These are phyloP conservation scores for Juncus effusus DNA, from an alignment of 176 grass and related monocot genomes.

Conservation along the genomic window DNA sequence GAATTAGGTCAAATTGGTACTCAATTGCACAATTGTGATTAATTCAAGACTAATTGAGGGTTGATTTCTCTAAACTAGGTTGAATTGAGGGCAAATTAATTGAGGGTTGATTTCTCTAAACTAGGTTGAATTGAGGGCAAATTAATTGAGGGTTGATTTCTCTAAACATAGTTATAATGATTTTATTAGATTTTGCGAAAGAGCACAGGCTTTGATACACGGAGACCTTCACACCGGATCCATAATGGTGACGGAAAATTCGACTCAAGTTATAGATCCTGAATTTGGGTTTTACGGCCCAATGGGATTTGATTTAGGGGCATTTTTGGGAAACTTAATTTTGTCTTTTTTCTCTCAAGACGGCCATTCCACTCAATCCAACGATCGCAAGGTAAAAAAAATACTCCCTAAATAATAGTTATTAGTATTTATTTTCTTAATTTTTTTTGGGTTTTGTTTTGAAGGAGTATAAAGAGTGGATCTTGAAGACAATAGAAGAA, in stretches of 20 bases:
- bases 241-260: conserved; percentile 77
- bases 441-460: conserved; percentile 5
- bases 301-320: conserved; percentile 95
- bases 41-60: not conserved
- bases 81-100: too few relatives aligned
- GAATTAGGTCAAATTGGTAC: not conserved
- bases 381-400: conserved; percentile 59
- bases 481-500: conserved; percentile 59
- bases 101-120: too few relatives aligned
- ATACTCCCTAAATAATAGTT: too few relatives aligned
- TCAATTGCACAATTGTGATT: not conserved
- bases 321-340: conserved; percentile 88
- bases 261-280: conserved; percentile 90
- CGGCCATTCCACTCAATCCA: conserved; percentile 64
- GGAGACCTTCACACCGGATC: conserved; percentile 94
- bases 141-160: not conserved
- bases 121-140: too few relatives aligned
- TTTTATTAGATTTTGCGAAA: conserved; percentile 77
- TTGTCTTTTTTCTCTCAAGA: conserved; percentile 89
- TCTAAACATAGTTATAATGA: not conserved
- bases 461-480: conserved; percentile 73
- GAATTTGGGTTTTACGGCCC: conserved; percentile 91
- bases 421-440: conserved; percentile 12
- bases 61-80: too few relatives aligned
- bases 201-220: conserved; percentile 90